phyloP scores from a whole-genome alignment of 129 eudicot species.

The Flaveria trinervia region DNA sequence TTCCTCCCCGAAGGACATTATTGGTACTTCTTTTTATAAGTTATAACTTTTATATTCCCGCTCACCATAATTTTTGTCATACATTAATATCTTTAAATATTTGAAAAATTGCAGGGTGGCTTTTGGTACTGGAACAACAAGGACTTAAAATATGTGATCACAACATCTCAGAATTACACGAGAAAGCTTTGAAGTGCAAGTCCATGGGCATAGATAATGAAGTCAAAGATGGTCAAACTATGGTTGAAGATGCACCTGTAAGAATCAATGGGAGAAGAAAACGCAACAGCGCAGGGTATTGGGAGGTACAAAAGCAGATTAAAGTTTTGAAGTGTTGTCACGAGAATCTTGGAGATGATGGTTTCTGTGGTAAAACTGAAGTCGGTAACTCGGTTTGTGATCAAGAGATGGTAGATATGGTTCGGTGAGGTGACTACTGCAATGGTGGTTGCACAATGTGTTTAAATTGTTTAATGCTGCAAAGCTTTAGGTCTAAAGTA shows the following conservation, averaged over 20 bases:
- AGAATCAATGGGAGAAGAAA: conserved; percentile 50
- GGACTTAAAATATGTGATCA: conserved; percentile 53
- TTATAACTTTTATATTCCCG: neutral
- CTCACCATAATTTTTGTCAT: neutral
- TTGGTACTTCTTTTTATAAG: conserved; percentile 41
- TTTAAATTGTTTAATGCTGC: conserved; percentile 21
- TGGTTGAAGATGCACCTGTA: conserved; percentile 33
- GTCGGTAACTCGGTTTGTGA: conserved; percentile 31
- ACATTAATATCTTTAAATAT: neutral
- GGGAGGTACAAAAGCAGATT: conserved; percentile 36
- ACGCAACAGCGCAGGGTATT: conserved; percentile 44
- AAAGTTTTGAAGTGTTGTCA: conserved; percentile 44
- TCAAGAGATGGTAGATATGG: conserved; percentile 47
- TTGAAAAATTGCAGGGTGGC: conserved; percentile 46
- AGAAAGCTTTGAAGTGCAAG: conserved; percentile 37
- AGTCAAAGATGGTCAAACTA: conserved; percentile 36
- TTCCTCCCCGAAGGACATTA: conserved; percentile 55
- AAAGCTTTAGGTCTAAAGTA: conserved; percentile 16
- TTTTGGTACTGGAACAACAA: conserved; percentile 49
- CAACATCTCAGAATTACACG: conserved; percentile 31
- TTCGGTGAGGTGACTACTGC: conserved; percentile 24
- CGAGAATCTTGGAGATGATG: conserved; percentile 34
- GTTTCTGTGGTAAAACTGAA: conserved; percentile 30
- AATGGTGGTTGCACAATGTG: conserved; percentile 26
- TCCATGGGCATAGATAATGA: conserved; percentile 6